Evolutionary conservation across 306 rosid species (phyloP), one percentile per base, ranked within the genome.

Genomic region (Leucaena leucocephala): DNA sequence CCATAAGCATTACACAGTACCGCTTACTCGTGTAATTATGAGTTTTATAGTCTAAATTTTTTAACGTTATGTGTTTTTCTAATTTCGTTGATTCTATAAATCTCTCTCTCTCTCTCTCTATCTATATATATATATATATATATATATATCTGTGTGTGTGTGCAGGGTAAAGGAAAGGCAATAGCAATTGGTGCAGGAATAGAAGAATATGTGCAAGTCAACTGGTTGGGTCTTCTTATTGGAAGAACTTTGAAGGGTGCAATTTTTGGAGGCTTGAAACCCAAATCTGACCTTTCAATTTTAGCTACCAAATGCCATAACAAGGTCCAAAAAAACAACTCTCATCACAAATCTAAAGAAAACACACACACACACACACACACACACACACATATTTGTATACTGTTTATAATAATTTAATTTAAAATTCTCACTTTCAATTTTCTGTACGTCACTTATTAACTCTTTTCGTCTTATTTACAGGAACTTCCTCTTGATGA

Each of bases 221-320:
- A 38, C 55, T 4, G 38, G 44, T 15, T 13, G 34, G 5, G 86
- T 33, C 36, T 89, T 0, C 3, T 82, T 43, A 42, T 13, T 65
- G 93, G 89, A 0, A 83, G 86, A 82, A 84, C 83, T 64, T 64
- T 83, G 76, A 85, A 71, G 74, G 93, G 93, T 14, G 72, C 84
- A 27, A 13, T 67, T 38, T 83, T 86, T 73, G 94, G 92, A 67
- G 89, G 91, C 35, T 27, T 87, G 35, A 88, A 73, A 84, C 1
- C 85, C 82, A 82, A 38, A 63, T 80, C 92, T 7, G 92, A 88
- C 50, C 80, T 88, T 40, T 72, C 86, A 5, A 8, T 76, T 77
- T 8, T 84, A 17, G 63, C 63, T 5, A 46, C 83, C 15, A 89
- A 89, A 74, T 84, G 87, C 61, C 55, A 63, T 7, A 80, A 77